Base-by-base conservation (phyloP, 441 rosid genomes). In the Monsonia emarginata region DNA sequence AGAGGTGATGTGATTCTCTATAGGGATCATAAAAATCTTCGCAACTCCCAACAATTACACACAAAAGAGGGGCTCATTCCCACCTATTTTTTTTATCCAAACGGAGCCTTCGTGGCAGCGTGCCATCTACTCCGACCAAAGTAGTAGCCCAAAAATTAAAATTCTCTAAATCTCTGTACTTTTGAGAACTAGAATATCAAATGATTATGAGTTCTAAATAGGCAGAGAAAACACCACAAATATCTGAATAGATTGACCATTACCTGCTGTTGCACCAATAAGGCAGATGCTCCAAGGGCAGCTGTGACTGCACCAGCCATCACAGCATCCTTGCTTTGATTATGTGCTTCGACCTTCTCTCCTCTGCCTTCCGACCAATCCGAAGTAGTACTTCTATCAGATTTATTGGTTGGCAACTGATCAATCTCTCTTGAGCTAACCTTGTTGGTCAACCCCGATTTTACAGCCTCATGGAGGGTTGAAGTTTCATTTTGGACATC, bases 211-310 rank as follows among this genome's bases (percentile, higher is more conserved):
- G 61, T 4, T 65, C 61, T 19, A 7, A 50, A 64, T 27, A 30
- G 32, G 27, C 48, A 60, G 44, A 8, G 22, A 65, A 30, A 67
- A 5, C 22, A 14, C 59, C 7, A 52, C 5, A 38, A 48, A 50
- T 25, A 61, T 56, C 58, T 19, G 65, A 64, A 40, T 19, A 66
- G 28, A 72, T 56, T 56, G 72, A 61, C 28, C 61, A n/a, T 42
- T 86, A 95, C 99, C 91, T 84, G 79, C 65, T 83, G 79, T 65
- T 83, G 85, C 59, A 78, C 83, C 60, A 95, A 80, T 54, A 89
- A 81, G 64, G 97, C 89, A 70, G 99, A 89, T 69, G 97, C 91
- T 69, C 99, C 99, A 64, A 95, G 73, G 65, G 99, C 97, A 79
- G 95, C 97, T 63, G 93, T 85, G 57, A 90, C 77, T 72, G 92